Evolutionary conservation across 257 asterid species (phyloP), one percentile per base, ranked within the genome.

Genomic region (Nemophila menziesii): DNA sequence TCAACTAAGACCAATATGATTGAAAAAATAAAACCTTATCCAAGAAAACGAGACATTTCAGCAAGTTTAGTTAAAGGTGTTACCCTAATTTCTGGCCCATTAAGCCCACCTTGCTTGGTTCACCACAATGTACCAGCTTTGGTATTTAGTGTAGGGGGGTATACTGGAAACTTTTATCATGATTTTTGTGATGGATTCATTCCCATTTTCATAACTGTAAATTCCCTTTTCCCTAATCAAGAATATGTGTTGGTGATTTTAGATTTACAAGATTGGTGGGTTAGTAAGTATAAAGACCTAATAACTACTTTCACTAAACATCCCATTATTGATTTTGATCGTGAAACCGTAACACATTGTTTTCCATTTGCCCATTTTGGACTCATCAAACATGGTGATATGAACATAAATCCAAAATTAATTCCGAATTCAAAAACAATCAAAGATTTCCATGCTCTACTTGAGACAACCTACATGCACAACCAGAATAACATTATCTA

Each of bases 111-210:
- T 11, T 90, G 99, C 15, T 92, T 81, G 22, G 76, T 90, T n/a
- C 52, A 41, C 10, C 94, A 90, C 44, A 68, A 77, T 4, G 86
- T 71, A 8, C 94, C 99, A 0, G 94, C 94, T 1, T 72, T 90
- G 54, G 70, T 90, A 66, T 81, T 90, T 64, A 85, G 94, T 3
- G 82, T 93, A 0, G 96, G 99, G 47, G 99, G 99, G 48, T 85
- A 74, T 24, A 85, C 99, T 0, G 99, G 99, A 3, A 90, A 90
- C 54, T 82, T 75, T 44, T 90, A 81, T 76, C 99, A 90, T 5
- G 99, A 90, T 19, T 85, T 90, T 36, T 85, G 82, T 20, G 99
- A 90, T 2, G 99, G 99, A 61, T 75, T 90, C 24, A 20, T 85
- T 46, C 99, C 99, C 13, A 62, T 85, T 2, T 90, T 65, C 74